These are phyloP conservation scores for Eucalyptus coolabah DNA, from an alignment of 345 rosid genomes.

Conservation along the genomic window DNA sequence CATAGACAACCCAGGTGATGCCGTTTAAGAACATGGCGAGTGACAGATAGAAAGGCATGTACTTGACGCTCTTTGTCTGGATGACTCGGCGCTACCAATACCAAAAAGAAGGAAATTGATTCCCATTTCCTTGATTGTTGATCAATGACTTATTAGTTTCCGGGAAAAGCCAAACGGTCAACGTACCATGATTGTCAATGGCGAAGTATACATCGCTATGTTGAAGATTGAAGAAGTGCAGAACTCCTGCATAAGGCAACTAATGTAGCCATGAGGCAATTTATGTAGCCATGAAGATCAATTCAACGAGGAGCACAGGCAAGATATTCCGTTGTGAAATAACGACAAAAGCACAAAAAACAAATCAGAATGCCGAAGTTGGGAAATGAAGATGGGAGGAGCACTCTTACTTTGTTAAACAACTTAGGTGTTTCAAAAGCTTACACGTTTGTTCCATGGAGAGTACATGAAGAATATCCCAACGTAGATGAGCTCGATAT, in stretches of 20 bases:
- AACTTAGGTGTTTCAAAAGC: neutral
- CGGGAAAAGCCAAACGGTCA: neutral
- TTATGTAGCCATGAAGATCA: conserved; percentile 14
- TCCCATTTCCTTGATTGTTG: neutral
- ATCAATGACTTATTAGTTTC: neutral
- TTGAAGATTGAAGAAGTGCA: conserved; percentile 34
- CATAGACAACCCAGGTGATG: conserved; percentile 37
- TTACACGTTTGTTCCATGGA: conserved; percentile 13
- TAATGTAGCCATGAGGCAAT: neutral
- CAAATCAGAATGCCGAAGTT: neutral
- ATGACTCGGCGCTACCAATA: neutral
- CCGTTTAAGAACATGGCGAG: conserved; percentile 45
- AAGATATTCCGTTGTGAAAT: conserved; percentile 4
- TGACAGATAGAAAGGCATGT: conserved; percentile 63
- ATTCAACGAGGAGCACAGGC: conserved; percentile 15
- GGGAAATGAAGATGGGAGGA: neutral
- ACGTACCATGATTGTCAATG: conserved; percentile 57
- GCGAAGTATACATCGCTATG: conserved; percentile 48
- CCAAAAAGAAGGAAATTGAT: neutral
- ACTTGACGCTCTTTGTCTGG: conserved; percentile 47
- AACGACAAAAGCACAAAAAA: neutral
- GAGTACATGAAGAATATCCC: conserved; percentile 37
- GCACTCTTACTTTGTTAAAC: neutral
- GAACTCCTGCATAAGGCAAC: conserved; percentile 21
- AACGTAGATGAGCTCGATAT: conserved; percentile 38